Conservation (phyloP, 202 grass and related monocot species). For the Brachypodium distachyon region DNA sequence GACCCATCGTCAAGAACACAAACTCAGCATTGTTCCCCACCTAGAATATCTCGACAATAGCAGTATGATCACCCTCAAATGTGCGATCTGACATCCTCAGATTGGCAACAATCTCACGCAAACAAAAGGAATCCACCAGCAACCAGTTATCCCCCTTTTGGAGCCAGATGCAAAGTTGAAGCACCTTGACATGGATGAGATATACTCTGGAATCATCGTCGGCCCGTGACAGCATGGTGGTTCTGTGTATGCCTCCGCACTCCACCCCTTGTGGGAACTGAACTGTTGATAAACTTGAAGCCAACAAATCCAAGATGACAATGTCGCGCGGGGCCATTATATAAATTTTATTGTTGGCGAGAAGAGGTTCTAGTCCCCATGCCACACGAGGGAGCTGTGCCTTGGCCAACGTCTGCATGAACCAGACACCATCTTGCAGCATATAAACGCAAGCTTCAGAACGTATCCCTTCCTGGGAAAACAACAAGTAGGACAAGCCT, state of each 20-base stretch:
- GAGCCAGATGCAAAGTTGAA: background rate
- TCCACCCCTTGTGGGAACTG: background rate
- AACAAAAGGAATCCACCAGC: background rate
- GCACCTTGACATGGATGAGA: background rate
- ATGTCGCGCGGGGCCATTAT: background rate
- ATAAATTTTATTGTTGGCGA: background rate
- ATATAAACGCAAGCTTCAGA: background rate
- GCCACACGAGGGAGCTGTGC: background rate
- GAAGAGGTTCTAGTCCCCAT: background rate
- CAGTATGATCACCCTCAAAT: background rate
- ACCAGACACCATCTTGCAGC: background rate
- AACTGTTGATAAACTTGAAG: background rate
- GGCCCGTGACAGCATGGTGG: background rate
- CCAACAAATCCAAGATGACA: background rate
- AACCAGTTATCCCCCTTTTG: background rate
- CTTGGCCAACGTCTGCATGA: background rate
- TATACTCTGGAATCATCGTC: background rate
- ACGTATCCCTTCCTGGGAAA: background rate
- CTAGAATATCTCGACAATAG: no score
- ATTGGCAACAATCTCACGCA: background rate
- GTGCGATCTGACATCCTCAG: background rate
- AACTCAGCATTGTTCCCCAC: no score
- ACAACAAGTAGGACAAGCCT: background rate
- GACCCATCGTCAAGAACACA: no score
- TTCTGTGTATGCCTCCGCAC: background rate